Conservation (phyloP, 768 basidiomycete species). For the Solioccasus polychromus region DNA sequence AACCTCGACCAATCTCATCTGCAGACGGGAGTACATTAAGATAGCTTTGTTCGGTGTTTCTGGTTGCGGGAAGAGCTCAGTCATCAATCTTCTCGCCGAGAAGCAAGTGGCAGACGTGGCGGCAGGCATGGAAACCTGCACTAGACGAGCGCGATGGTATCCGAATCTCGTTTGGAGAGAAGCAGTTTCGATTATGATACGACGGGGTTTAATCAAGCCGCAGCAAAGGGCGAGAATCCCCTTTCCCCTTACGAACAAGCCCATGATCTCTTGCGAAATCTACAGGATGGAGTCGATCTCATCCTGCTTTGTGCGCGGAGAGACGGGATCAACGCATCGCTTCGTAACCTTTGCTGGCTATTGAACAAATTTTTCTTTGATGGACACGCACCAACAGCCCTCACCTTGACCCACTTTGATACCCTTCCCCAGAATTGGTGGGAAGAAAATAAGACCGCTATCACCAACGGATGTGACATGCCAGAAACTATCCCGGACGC, state of each 20-base stretch:
- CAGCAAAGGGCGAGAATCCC: conserved; percentile 10
- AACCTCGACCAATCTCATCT: conserved; percentile 2
- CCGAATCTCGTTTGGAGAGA: conserved; percentile 17
- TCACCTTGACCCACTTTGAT: conserved; percentile 40
- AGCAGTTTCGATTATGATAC: conserved; percentile 32
- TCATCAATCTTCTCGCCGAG: conserved; percentile 30
- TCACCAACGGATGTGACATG: conserved; percentile 16
- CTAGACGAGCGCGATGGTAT: conserved; percentile 26
- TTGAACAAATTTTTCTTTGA: conserved; percentile 39
- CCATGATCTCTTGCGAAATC: conserved; percentile 31
- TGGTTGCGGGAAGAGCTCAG: conserved; percentile 30
- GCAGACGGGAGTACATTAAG: conserved; percentile 22
- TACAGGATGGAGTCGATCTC: conserved; percentile 37
- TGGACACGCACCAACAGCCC: conserved; percentile 32
- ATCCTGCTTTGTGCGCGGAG: conserved; percentile 39
- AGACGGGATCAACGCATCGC: conserved; percentile 35
- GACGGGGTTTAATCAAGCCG: conserved; percentile 31
- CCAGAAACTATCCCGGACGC: conserved; percentile 7
- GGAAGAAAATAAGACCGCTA: conserved; percentile 26
- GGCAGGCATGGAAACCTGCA: conserved; percentile 32
- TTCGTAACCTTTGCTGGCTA: conserved; percentile 36
- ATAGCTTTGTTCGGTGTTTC: conserved; percentile 27
- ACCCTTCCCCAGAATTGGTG: conserved; percentile 37
- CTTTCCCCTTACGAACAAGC: conserved; percentile 28
- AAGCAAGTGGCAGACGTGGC: conserved; percentile 28